phyloP scores from a whole-genome alignment of 179 eudicot genomes.

The Silene vulgaris region DNA sequence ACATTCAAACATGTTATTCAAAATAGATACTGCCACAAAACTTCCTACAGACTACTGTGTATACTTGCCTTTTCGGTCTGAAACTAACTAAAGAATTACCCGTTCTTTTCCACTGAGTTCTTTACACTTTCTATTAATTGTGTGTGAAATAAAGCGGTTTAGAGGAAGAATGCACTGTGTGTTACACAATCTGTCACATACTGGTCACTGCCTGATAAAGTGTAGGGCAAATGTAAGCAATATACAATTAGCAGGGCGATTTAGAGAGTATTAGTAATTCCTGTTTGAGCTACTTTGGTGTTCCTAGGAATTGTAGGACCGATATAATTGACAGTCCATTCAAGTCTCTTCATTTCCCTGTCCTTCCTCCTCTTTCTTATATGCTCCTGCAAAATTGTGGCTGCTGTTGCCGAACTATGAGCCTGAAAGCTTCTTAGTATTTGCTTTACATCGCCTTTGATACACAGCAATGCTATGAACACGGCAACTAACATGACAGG shows the following conservation, averaged over 20 bases:
- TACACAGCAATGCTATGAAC: conserved; percentile 28
- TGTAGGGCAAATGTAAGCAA: not conserved
- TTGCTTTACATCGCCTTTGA: conserved; percentile 38
- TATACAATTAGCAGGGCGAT: not conserved
- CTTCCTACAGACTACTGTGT: not conserved
- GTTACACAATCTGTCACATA: too few species aligned
- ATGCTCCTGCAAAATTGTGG: conserved; percentile 15
- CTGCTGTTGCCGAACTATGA: conserved; percentile 16
- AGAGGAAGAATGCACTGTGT: too few species aligned
- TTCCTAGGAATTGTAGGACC: conserved; percentile 25
- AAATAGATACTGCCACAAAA: not conserved
- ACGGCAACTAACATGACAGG: conserved; percentile 38
- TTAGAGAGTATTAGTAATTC: conserved; percentile 23
- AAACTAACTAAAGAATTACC: not conserved
- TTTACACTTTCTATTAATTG: not conserved
- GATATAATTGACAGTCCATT: conserved; percentile 34
- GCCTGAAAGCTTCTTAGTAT: conserved; percentile 34
- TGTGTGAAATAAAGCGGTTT: not conserved
- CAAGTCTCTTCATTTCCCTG: conserved; percentile 40
- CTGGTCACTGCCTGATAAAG: too few species aligned
- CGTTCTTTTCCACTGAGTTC: too few species aligned
- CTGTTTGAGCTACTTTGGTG: conserved; percentile 32
- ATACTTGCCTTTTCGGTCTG: not conserved
- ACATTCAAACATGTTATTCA: too few species aligned
- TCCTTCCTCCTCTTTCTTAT: conserved; percentile 24